Conservation (phyloP, 345 rosid species). For the Stellera chamaejasme region DNA sequence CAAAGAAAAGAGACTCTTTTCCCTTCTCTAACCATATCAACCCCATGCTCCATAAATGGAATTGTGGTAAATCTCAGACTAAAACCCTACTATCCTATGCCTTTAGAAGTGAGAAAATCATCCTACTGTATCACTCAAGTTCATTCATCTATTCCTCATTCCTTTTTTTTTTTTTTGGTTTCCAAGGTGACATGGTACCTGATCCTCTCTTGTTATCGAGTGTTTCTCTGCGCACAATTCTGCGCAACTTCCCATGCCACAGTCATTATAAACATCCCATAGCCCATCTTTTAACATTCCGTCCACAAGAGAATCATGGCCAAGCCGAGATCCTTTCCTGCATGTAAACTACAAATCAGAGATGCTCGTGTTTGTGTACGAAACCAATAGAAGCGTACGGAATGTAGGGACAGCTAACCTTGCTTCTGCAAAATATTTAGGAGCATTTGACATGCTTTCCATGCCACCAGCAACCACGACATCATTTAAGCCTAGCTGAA, state of each 20-base stretch:
- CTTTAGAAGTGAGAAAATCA: not conserved
- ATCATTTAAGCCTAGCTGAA: constrained; percentile 88
- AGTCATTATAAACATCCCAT: constrained; percentile 92
- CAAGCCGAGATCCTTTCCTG: constrained; percentile 97
- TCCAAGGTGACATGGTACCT: constrained; percentile 34
- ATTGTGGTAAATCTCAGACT: not conserved
- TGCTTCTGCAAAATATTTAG: constrained; percentile 86
- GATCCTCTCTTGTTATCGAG: constrained; percentile 74
- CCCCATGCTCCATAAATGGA: too few species aligned
- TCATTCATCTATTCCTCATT: too few species aligned
- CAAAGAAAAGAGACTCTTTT: too few species aligned
- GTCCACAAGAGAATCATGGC: constrained; percentile 89
- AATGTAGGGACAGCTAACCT: constrained; percentile 36
- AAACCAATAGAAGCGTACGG: constrained; percentile 1
- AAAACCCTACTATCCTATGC: not conserved
- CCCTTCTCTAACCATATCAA: too few species aligned
- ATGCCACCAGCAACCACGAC: constrained; percentile 97
- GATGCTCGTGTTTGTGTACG: constrained; percentile 2
- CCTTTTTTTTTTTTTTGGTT: too few species aligned
- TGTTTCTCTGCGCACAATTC: constrained; percentile 84
- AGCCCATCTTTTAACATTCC: constrained; percentile 97
- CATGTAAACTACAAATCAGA: constrained; percentile 19
- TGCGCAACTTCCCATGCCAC: constrained; percentile 94
- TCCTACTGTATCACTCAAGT: too few species aligned
- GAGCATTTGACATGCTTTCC: constrained; percentile 98